Percentiles rank a stretch among this genome's conserved stretches.
Conservation (phyloP, 495 filamentous ascomycete species). For the Friedmanniomyces simplex region DNA sequence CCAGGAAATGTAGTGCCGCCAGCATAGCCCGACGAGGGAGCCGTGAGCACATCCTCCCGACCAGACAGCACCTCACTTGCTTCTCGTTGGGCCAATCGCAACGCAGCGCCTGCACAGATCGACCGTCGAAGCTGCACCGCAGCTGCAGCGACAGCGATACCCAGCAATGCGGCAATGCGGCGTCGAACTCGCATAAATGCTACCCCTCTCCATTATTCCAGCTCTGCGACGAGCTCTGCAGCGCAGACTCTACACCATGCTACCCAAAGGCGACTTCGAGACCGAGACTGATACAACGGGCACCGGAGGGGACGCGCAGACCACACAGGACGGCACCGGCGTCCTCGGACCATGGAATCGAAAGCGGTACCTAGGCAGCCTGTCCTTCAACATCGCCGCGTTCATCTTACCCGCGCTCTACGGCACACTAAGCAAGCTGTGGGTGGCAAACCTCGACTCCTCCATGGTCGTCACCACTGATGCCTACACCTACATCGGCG, state of each 20-base stretch:
- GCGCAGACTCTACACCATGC: neutral
- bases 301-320: neutral
- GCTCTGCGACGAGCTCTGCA: neutral
- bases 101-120: too few species aligned
- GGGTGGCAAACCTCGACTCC: slow-evolving; percentile 60
- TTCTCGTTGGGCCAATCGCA: too few species aligned
- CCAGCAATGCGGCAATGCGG: neutral
- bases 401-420: slow-evolving; percentile 63
- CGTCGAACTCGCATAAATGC: neutral
- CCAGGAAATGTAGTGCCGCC: too few species aligned
- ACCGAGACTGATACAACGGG: neutral
- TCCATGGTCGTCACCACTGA: slow-evolving; percentile 60
- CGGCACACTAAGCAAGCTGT: slow-evolving; percentile 59
- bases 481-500: slow-evolving; percentile 51
- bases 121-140: neutral
- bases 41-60: too few species aligned
- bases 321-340: neutral
- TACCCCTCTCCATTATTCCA: neutral
- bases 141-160: neutral
- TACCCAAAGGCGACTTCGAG: neutral
- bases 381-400: slow-evolving; percentile 52
- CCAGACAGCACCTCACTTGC: too few species aligned
- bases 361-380: slow-evolving; percentile 42
- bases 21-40: too few species aligned
- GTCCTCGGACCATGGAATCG: neutral